These are phyloP conservation scores for Creolimax fragrantissima DNA, from an alignment of 78 protist species.

Conservation along the genomic window DNA sequence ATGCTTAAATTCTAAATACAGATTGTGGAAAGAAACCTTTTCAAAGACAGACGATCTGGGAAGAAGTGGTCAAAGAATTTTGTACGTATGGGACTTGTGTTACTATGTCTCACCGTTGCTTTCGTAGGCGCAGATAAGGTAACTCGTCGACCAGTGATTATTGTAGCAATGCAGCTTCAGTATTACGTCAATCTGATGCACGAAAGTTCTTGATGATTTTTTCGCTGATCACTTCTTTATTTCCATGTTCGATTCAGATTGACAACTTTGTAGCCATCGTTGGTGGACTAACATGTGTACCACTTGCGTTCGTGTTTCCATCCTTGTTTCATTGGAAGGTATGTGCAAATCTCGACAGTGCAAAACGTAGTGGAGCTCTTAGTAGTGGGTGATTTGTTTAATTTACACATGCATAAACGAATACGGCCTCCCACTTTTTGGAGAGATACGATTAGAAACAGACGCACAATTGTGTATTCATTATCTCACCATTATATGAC, in stretches of 20 bases:
- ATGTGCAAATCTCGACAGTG: background rate
- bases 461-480: background rate
- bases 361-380: background rate
- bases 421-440: background rate
- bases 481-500: background rate
- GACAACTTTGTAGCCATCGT: constrained; percentile 15
- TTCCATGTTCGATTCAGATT: too few species aligned
- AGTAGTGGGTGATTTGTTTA: background rate
- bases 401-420: background rate
- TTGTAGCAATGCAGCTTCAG: too few species aligned
- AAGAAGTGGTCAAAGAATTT: constrained; percentile 1
- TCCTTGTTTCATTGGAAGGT: constrained; percentile 14
- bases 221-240: too few species aligned
- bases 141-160: too few species aligned
- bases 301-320: constrained; percentile 34
- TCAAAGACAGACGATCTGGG: background rate
- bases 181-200: too few species aligned
- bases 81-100: background rate
- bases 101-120: background rate
- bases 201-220: too few species aligned
- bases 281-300: constrained; percentile 3
- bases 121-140: background rate
- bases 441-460: background rate
- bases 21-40: constrained; percentile 16
- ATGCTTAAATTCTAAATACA: background rate